Percentiles rank a stretch among this genome's conserved stretches.
Conservation (phyloP, 257 asterid genomes). For the Nicotiana benthamiana region DNA sequence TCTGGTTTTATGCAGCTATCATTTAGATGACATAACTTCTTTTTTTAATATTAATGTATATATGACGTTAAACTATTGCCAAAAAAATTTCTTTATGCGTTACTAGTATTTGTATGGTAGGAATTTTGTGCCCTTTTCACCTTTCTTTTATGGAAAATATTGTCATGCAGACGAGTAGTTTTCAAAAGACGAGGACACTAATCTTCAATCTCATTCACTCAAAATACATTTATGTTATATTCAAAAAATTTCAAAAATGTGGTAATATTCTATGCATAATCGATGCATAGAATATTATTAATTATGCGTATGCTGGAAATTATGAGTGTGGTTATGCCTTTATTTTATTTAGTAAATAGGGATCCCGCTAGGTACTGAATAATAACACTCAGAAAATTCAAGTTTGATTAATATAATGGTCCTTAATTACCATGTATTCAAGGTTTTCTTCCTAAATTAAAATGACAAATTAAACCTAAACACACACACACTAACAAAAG, state of each 20-base stretch:
- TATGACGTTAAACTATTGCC: too few relatives aligned
- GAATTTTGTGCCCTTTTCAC: background rate
- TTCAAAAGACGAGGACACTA: background rate
- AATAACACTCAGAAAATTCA: too few relatives aligned
- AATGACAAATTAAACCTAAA: too few relatives aligned
- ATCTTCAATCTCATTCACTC: background rate
- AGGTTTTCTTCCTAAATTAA: background rate
- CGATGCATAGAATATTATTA: background rate
- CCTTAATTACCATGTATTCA: background rate
- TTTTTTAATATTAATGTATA: too few relatives aligned
- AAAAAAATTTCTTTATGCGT: background rate
- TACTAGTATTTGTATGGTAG: background rate
- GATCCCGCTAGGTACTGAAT: background rate
- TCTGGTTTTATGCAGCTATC: too few relatives aligned
- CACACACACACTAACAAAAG: too few relatives aligned
- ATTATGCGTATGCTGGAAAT: background rate
- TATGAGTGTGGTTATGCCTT: background rate
- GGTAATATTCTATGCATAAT: background rate
- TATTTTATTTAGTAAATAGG: background rate
- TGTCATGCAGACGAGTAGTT: background rate
- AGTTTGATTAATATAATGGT: background rate
- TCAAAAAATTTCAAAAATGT: background rate
- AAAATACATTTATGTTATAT: background rate
- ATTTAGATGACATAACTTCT: too few relatives aligned
- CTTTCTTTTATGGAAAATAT: background rate